Conservation (phyloP, 1,139 yeast genomes). For the Saccharomyces hybrid region DNA sequence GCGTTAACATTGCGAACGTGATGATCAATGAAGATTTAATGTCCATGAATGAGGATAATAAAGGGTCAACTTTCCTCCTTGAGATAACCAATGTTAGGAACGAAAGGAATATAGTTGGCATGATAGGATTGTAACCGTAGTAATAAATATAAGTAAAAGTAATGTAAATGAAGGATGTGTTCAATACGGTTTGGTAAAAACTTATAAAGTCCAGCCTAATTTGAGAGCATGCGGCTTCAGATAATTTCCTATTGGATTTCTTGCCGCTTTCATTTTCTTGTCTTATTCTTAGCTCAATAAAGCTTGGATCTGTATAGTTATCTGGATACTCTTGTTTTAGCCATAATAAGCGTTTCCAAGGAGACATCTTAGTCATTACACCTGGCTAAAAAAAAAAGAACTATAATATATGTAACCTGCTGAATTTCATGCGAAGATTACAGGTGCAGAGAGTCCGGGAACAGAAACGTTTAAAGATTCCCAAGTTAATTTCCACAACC, state of each 20-base stretch:
- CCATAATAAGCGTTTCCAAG: slow-evolving; percentile 86
- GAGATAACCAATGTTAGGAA: slow-evolving; percentile 10
- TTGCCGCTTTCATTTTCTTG: slow-evolving; percentile 37
- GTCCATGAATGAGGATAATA: slow-evolving; percentile 8
- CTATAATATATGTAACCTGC: neutral
- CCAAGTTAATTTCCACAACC: neutral
- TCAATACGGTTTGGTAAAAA: slow-evolving; percentile 23
- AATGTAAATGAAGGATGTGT: slow-evolving; percentile 32
- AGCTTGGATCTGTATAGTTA: slow-evolving; percentile 77
- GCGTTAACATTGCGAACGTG: slow-evolving; percentile 59
- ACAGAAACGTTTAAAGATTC: neutral
- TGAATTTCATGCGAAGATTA: neutral
- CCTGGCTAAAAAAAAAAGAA: neutral
- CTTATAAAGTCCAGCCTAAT: slow-evolving; percentile 39
- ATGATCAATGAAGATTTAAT: slow-evolving; percentile 63
- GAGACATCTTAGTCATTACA: neutral
- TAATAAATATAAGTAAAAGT: slow-evolving; percentile 36
- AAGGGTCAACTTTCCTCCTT: slow-evolving; percentile 11
- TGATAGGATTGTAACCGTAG: slow-evolving; percentile 19
- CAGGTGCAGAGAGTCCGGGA: neutral
- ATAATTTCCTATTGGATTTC: slow-evolving; percentile 9
- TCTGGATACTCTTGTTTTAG: slow-evolving; percentile 83
- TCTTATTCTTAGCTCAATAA: slow-evolving; percentile 71
- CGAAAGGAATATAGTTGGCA: slow-evolving; percentile 2
- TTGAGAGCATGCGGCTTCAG: slow-evolving; percentile 55